These are phyloP conservation scores for Mortierella antarctica DNA, from an alignment of 192 early-diverging fungal genomes.

Conservation along the genomic window DNA sequence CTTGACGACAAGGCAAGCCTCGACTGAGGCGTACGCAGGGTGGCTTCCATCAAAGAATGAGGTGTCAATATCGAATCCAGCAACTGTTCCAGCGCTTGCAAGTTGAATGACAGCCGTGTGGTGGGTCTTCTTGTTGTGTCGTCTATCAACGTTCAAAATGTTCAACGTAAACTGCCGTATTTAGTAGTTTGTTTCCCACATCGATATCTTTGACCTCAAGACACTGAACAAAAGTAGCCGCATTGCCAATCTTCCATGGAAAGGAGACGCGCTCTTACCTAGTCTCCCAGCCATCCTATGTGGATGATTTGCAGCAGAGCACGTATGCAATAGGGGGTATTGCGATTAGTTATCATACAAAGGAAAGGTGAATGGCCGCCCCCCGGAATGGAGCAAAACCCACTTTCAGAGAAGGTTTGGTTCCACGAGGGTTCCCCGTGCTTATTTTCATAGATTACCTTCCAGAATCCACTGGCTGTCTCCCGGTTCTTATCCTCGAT, in stretches of 20 bases:
- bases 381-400: background rate
- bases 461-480: constrained; percentile 64
- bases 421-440: constrained; percentile 19
- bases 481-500: constrained; percentile 67
- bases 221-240: no score
- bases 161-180: constrained; percentile 32
- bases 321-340: no score
- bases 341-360: no score
- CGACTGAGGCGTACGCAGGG: constrained; percentile 76
- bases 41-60: constrained; percentile 92
- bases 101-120: constrained; percentile 80
- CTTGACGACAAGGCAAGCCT: constrained; percentile 65
- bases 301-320: background rate
- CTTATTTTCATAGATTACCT: constrained; percentile 21
- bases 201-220: background rate
- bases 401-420: constrained; percentile 27
- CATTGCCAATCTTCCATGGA: background rate
- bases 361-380: no score
- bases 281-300: constrained; percentile 54
- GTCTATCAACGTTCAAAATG: constrained; percentile 70
- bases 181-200: background rate
- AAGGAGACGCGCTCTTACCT: constrained; percentile 14
- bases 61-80: constrained; percentile 92
- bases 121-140: constrained; percentile 49
- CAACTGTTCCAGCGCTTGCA: constrained; percentile 81